Percentiles rank a stretch among this genome's conserved stretches.
Conservation (phyloP, 768 basidiomycete genomes). For the Tephrocybe sp. region DNA sequence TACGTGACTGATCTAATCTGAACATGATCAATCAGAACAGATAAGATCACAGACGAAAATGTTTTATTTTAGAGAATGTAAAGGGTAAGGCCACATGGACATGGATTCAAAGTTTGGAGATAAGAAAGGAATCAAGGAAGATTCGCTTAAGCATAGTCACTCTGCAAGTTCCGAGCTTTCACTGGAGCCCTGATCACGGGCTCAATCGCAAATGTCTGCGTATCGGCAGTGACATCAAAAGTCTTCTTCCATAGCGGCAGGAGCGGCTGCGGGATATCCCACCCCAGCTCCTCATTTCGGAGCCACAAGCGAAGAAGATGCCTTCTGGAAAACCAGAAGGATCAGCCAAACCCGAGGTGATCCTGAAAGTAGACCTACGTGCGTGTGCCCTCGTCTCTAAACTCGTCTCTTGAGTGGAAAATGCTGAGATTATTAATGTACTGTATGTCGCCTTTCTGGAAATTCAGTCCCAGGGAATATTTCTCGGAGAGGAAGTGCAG, state of each 20-base stretch:
- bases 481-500: conserved; percentile 43
- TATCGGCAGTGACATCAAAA: conserved; percentile 9
- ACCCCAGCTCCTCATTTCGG: conserved; percentile 15
- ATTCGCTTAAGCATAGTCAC: not conserved
- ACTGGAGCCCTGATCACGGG: conserved; percentile 15
- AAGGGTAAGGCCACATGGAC: no score
- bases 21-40: no score
- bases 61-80: no score
- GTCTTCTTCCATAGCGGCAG: conserved; percentile 15
- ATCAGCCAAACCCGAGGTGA: not conserved
- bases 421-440: conserved; percentile 45
- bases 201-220: conserved; percentile 15
- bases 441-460: conserved; percentile 48
- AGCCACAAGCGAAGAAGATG: conserved; percentile 16
- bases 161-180: conserved; percentile 3
- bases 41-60: no score
- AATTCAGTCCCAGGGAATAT: conserved; percentile 39
- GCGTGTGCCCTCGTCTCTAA: conserved; percentile 35
- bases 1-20: no score
- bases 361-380: conserved; percentile 28
- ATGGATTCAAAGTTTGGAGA: not conserved
- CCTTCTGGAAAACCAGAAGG: conserved; percentile 1
- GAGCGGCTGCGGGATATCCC: conserved; percentile 10
- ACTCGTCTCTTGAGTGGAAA: conserved; percentile 42
- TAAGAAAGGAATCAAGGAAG: not conserved